Evolutionary conservation across 345 rosid genomes (phyloP).

Genomic region (Rhodamnia rubescens): DNA sequence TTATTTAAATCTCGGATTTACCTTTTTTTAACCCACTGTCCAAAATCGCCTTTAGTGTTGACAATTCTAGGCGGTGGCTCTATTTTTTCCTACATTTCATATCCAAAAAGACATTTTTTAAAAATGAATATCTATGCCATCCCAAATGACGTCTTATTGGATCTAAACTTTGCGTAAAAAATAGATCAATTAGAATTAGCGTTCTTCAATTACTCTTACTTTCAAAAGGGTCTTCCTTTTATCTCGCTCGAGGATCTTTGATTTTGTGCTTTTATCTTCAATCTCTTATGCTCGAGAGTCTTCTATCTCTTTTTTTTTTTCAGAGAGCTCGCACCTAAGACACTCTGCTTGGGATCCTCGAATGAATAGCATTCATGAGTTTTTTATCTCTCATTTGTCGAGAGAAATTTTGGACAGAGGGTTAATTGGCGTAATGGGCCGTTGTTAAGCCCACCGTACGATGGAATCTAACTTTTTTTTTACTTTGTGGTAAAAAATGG

Average conservation of each 20-base stretch:
- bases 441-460: too few relatives aligned
- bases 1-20: neutral
- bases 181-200: neutral
- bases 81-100: neutral
- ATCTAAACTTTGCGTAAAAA: neutral
- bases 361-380: accelerated
- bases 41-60: neutral
- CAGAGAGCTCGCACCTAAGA: neutral
- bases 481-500: neutral
- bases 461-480: neutral
- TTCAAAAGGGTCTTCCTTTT: neutral
- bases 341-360: neutral
- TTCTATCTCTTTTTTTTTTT: accelerated
- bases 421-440: neutral
- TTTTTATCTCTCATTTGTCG: neutral
- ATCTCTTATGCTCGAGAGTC: accelerated
- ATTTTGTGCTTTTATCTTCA: neutral
- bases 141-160: neutral
- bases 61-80: neutral
- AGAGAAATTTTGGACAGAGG: too few relatives aligned
- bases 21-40: neutral
- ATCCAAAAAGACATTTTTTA: accelerated
- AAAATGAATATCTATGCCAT: neutral
- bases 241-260: accelerated
- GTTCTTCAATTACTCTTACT: neutral